Evolutionary conservation across 495 filamentous ascomycete genomes (phyloP).

Genomic region (Cryomyces minteri): DNA sequence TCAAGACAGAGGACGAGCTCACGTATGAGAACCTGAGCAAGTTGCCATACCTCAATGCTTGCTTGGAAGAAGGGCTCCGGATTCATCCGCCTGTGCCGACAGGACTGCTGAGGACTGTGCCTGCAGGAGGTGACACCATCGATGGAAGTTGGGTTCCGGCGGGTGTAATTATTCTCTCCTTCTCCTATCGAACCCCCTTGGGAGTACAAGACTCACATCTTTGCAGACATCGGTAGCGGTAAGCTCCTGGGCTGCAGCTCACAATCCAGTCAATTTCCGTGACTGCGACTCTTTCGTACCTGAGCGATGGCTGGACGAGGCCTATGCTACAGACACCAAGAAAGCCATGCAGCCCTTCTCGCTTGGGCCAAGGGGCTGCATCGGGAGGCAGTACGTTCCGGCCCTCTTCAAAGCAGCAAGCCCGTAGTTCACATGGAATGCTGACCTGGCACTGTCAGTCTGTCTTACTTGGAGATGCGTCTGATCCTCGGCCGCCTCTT

Average conservation of each 20-base stretch:
- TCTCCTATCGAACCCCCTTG: background rate
- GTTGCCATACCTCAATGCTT: slow-evolving; percentile 25
- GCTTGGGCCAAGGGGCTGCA: slow-evolving; percentile 15
- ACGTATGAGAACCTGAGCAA: slow-evolving; percentile 18
- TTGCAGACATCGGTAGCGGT: slow-evolving; percentile 2
- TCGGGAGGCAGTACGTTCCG: slow-evolving; percentile 5
- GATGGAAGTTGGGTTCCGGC: background rate
- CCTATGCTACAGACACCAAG: slow-evolving; percentile 9
- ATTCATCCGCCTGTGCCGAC: slow-evolving; percentile 33
- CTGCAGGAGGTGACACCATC: slow-evolving; percentile 8
- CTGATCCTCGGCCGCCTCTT: slow-evolving; percentile 13
- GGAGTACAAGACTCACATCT: too few species aligned
- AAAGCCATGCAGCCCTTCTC: slow-evolving; percentile 14
- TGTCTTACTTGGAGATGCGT: slow-evolving; percentile 16
- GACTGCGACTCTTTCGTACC: background rate
- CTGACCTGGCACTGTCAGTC: background rate
- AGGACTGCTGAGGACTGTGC: slow-evolving; percentile 26
- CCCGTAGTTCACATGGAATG: background rate
- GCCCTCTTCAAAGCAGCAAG: too few species aligned
- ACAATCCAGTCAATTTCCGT: slow-evolving; percentile 11
- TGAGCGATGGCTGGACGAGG: background rate
- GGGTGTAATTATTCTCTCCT: background rate
- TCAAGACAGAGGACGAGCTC: slow-evolving; percentile 9
- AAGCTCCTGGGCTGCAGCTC: slow-evolving; percentile 4
- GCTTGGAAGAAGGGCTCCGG: slow-evolving; percentile 33